Conservation (phyloP, 208 protist species). For the Phytomonas francai region DNA sequence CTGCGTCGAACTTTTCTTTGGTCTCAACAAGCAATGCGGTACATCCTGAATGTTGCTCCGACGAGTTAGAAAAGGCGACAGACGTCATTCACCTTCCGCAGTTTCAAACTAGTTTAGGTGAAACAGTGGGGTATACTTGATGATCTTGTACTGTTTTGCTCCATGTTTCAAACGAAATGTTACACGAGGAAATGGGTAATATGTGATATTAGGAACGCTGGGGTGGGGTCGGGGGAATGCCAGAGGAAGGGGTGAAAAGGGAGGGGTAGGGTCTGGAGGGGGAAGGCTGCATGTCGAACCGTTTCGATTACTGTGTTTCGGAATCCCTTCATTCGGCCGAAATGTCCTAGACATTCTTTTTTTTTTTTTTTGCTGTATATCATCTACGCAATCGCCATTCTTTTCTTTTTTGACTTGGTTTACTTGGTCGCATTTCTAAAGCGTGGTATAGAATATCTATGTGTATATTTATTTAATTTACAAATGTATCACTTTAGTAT, state of each 20-base stretch:
- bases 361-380: background rate
- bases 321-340: background rate
- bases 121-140: background rate
- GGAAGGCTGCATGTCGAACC: background rate
- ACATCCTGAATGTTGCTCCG: background rate
- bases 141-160: background rate
- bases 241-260: background rate
- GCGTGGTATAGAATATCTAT: background rate
- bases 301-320: background rate
- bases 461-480: background rate
- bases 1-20: background rate
- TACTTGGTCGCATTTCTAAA: conserved; percentile 9
- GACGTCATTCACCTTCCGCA: background rate
- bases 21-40: background rate
- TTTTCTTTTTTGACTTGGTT: conserved; percentile 13
- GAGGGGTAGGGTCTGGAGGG: background rate
- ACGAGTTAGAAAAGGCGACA: background rate
- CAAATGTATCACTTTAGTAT: background rate
- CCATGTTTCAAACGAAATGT: background rate
- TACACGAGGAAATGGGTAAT: background rate
- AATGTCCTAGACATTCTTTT: background rate
- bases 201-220: background rate
- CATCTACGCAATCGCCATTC: background rate
- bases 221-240: background rate
- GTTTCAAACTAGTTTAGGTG: background rate